Conservation (phyloP, 1,284 basidiomycete genomes). For the Meripilus lineatus region DNA sequence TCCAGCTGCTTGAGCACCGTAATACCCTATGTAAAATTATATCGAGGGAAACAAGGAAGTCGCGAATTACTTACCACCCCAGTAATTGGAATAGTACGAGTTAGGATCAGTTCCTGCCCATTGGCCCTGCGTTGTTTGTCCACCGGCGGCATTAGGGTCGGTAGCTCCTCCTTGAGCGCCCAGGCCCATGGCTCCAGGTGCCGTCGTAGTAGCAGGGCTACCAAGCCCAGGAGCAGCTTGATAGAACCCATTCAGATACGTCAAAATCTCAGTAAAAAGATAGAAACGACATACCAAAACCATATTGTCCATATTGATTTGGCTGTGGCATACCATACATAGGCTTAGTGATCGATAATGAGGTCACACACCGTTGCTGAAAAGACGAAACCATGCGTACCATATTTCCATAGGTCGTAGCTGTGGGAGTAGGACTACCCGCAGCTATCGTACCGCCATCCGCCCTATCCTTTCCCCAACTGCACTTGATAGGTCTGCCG, state of each 20-base stretch:
- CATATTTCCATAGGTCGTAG: constrained; percentile 69
- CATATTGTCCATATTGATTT: constrained; percentile 74
- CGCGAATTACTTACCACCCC: constrained; percentile 67
- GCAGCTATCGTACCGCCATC: constrained; percentile 57
- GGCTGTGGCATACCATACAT: constrained; percentile 87
- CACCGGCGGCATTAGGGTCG: constrained; percentile 45
- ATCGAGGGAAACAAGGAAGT: constrained; percentile 3
- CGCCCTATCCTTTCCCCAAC: constrained; percentile 95
- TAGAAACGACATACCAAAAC: constrained; percentile 43
- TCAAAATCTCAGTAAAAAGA: constrained; percentile 32
- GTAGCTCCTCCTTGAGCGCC: constrained; percentile 50
- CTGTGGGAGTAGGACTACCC: constrained; percentile 57
- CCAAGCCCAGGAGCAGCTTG: constrained; percentile 64
- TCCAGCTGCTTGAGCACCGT: constrained; percentile 62
- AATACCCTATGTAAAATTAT: constrained; percentile 54
- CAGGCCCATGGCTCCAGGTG: constrained; percentile 46
- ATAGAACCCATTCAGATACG: constrained; percentile 25
- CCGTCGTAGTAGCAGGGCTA: constrained; percentile 38
- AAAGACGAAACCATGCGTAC: constrained; percentile 29
- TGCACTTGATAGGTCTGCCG: constrained; percentile 93
- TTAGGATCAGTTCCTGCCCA: constrained; percentile 67
- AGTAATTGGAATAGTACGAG: constrained; percentile 77
- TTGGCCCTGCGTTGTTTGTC: constrained; percentile 61
- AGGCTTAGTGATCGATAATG: constrained; percentile 38
- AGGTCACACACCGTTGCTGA: background rate